Conservation (phyloP, 306 rosid genomes). For the Hylodesmum podocarpum region DNA sequence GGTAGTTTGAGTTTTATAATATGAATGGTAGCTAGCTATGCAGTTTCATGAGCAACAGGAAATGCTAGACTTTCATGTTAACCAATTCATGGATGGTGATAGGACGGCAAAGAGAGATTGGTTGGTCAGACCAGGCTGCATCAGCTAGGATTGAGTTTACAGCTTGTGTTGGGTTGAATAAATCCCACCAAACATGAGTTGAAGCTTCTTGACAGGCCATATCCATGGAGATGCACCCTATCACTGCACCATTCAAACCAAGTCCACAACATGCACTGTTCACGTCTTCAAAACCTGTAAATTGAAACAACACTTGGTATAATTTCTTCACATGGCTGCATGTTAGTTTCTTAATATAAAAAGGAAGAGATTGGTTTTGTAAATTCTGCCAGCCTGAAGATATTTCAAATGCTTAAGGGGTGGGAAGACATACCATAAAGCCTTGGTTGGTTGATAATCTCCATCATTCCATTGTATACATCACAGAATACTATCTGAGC, state of each 20-base stretch:
- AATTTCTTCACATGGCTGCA: not conserved
- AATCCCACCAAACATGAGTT: slow-evolving; percentile 83
- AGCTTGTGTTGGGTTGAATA: slow-evolving; percentile 65
- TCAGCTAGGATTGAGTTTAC: slow-evolving; percentile 70
- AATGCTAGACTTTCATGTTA: slow-evolving; percentile 22
- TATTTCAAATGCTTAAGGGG: not conserved
- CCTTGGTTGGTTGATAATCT: slow-evolving; percentile 53
- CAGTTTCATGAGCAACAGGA: not conserved
- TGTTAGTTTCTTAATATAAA: not conserved
- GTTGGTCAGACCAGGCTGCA: slow-evolving; percentile 67
- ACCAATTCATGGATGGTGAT: slow-evolving; percentile 50
- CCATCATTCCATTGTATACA: slow-evolving; percentile 58
- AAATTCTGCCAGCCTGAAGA: not conserved
- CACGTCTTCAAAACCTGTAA: slow-evolving; percentile 48
- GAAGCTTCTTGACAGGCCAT: slow-evolving; percentile 52
- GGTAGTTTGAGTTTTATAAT: not conserved
- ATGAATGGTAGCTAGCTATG: not conserved
- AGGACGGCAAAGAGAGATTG: slow-evolving; percentile 63
- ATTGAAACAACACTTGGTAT: not conserved
- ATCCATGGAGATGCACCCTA: slow-evolving; percentile 77
- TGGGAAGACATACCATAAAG: slow-evolving; percentile 49
- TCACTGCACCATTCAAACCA: slow-evolving; percentile 62
- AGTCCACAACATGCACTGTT: slow-evolving; percentile 79
- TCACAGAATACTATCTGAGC: slow-evolving; percentile 70
- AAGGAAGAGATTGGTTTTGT: not conserved